phyloP scores from a whole-genome alignment of 2,329 filamentous ascomycete genomes.

The Pestalotiopsis sp. region DNA sequence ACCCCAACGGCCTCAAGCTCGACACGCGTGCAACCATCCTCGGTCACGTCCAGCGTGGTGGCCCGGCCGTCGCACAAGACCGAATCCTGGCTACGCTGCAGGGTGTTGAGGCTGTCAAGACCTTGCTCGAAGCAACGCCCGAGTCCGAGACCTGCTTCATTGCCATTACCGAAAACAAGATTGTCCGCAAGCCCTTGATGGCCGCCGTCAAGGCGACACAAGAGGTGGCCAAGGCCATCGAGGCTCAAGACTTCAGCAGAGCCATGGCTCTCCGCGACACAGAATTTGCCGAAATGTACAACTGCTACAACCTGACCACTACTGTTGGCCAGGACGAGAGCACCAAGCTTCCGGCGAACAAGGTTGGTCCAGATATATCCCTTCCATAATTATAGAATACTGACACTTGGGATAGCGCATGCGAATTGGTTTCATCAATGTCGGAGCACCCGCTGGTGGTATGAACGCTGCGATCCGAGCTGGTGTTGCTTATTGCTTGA shows the following conservation, averaged over 20 bases:
- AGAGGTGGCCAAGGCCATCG: slow-evolving; percentile 78
- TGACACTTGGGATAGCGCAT: slow-evolving; percentile 59
- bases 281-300: slow-evolving; percentile 91
- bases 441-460: slow-evolving; percentile 92
- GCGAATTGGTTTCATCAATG: slow-evolving; percentile 94
- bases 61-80: slow-evolving; percentile 89
- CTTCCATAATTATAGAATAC: neutral
- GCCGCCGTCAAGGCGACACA: slow-evolving; percentile 87
- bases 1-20: slow-evolving; percentile 72
- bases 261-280: slow-evolving; percentile 89
- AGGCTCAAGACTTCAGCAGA: slow-evolving; percentile 79
- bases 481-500: slow-evolving; percentile 88
- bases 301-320: slow-evolving; percentile 88
- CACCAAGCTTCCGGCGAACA: slow-evolving; percentile 66
- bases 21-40: slow-evolving; percentile 95
- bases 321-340: slow-evolving; percentile 71
- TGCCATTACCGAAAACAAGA: slow-evolving; percentile 97
- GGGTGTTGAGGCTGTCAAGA: slow-evolving; percentile 90
- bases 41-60: slow-evolving; percentile 96
- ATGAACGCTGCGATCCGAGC: slow-evolving; percentile 97
- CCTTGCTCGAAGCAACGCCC: slow-evolving; percentile 84
- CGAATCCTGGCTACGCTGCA: slow-evolving; percentile 90
- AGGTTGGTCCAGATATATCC: slow-evolving; percentile 50
- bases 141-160: slow-evolving; percentile 93
- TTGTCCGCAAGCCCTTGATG: slow-evolving; percentile 84